Evolutionary conservation across 495 filamentous ascomycete genomes (phyloP), one percentile per base, ranked within the genome.

Genomic region (Talaromyces thailandensis): DNA sequence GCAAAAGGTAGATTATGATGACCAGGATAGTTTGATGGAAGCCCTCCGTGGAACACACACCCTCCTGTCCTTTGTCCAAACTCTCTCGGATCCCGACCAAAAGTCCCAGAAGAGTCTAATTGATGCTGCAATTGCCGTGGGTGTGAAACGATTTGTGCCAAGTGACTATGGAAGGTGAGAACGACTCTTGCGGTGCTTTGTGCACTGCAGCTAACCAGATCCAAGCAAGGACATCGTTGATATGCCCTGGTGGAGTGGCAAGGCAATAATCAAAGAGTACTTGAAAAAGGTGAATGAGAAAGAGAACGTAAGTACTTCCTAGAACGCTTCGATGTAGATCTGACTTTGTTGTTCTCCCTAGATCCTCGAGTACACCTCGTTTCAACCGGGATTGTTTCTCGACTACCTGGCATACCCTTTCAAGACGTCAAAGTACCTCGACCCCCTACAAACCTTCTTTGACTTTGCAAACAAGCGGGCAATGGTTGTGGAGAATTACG

Each of bases 121-220:
- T 14, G 81, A 87, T 61, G 85, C 84, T 2, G 79, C 82, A 0
- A 64, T 83, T 32, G 74, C 75, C 0, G 85, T 78, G 2, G 81
- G 81, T 23, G 81, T 87, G 2, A 77, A 77, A 67, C 78, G 84
- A 21, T 83, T 87, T 62, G 64, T 69, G 25, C 66, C 66, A 32
- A 62, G 63, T 25, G 66, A 67, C 25, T 67, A 63, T 43, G 66
- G 64, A 25, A 59, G 37, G 24, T 51, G 63, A 43, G 21, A 55
- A 18, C 23, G 29, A 3, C 29, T 24, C n/a, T 16, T 37, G 2
- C 18, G 3, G 32, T 28, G 28, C 24, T 60, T 16, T 28, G 51
- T 24, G 43, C 21, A 32, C 11, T 3, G 2, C 24, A 58, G 40
- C 31, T 37, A 31, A 58, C n/a, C 14, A 24, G 6, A 9, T 18